Evolutionary conservation across 345 rosid species (phyloP).

Genomic region (Kernera saxatilis): DNA sequence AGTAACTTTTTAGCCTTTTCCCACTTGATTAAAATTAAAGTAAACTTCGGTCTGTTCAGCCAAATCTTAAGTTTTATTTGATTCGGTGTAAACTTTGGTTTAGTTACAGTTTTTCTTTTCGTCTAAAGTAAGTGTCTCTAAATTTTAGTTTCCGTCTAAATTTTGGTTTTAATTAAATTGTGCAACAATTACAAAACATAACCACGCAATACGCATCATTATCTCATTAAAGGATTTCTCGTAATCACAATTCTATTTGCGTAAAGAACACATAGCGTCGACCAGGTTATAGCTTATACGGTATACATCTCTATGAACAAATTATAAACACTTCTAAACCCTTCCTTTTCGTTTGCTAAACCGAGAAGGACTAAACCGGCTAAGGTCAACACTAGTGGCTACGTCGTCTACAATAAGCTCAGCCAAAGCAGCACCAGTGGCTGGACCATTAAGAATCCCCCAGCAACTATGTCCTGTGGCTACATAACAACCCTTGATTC

Average conservation of each 20-base stretch:
- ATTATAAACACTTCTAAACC: not conserved
- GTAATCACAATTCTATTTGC: not conserved
- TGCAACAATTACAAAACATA: not conserved
- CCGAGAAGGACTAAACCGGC: constrained; percentile 69
- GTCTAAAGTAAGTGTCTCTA: too few relatives aligned
- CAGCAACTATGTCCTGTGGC: constrained; percentile 88
- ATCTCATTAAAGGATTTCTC: not conserved
- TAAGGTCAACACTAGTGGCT: constrained; percentile 57
- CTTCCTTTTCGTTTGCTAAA: constrained; percentile 31
- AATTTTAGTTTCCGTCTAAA: too few relatives aligned
- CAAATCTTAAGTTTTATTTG: too few relatives aligned
- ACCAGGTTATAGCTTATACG: not conserved
- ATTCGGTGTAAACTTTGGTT: not conserved
- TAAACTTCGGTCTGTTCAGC: too few relatives aligned
- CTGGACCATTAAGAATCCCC: constrained; percentile 92
- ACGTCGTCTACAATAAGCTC: constrained; percentile 67
- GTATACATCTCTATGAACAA: not conserved
- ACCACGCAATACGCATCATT: not conserved
- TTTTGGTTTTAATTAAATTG: not conserved
- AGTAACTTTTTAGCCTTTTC: not conserved
- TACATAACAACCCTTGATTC: constrained; percentile 62
- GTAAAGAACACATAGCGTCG: not conserved
- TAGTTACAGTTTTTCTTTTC: too few relatives aligned
- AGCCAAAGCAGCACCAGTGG: constrained; percentile 84
- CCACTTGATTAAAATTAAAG: too few relatives aligned